Evolutionary conservation across 352 stramenopile genomes (phyloP), one percentile per base, ranked within the genome.

Genomic region (Pelagophyceae sp.): DNA sequence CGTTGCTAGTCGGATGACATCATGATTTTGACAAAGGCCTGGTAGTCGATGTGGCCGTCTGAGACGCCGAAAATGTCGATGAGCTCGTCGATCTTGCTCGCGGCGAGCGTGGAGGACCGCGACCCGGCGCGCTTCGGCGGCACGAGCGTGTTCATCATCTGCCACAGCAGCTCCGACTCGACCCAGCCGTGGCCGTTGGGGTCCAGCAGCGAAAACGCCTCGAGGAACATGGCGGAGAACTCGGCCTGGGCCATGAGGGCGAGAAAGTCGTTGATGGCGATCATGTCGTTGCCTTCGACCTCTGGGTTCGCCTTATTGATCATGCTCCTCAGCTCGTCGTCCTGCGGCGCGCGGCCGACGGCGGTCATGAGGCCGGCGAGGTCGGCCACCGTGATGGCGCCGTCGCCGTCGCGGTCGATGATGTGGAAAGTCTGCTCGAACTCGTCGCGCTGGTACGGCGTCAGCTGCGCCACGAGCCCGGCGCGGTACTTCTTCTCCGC

Each of bases 161-260:
- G 33, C 67, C 67, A 74, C 35, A 74, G 67, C 15, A 33, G 67
- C 38, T 74, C 67, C 1, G 33, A n/a, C 67, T 74, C 67, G 17
- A 91, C 82, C 80, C 85, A 91, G 32, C 87, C 87, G 20, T 81
- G 83, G 76, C 88, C 84, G 0, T 87, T 67, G 6, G 74, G 78
- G 82, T 91, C 87, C 45, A 91, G 82, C 40, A 82, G 82, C 40
- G 80, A 58, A 69, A 91, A 91, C 0, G 86, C 89, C 29, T 91
- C 87, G 40, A 84, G 79, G 75, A 91, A 91, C 58, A 91, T 79
- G 51, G 88, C 81, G 76, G 87, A 90, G 69, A 89, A 89, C 75
- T 91, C 87, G 0, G 85, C 85, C 78, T 91, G 85, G 54, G 87
- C 87, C 83, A 91, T 91, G 31, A 91, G 82, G 33, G 85, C 87